These are phyloP conservation scores for Tuber umbilicatum DNA, from an alignment of 495 filamentous ascomycete genomes.

Conservation along the genomic window DNA sequence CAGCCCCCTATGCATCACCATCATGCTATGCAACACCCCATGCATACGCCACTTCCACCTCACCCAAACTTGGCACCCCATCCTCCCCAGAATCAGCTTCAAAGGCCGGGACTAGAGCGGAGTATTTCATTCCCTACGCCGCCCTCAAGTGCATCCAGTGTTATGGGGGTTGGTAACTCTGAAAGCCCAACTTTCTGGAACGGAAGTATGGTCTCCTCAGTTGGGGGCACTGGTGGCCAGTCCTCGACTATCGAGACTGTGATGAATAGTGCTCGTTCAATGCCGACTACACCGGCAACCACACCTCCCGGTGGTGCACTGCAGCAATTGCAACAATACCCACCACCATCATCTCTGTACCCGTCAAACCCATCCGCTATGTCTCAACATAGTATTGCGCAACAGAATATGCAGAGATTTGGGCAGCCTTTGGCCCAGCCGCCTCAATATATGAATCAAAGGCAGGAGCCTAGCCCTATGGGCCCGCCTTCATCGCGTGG, in stretches of 20 bases:
- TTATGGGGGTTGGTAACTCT: constrained; percentile 55
- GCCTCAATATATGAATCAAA: constrained; percentile 63
- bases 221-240: constrained; percentile 54
- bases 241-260: constrained; percentile 80
- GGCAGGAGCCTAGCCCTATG: constrained; percentile 61
- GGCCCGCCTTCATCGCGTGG: constrained; percentile 59
- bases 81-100: constrained; percentile 50
- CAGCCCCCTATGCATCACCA: constrained; percentile 74
- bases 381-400: constrained; percentile 55
- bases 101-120: constrained; percentile 33
- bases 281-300: constrained; percentile 89
- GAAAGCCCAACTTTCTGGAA: constrained; percentile 34
- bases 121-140: constrained; percentile 73
- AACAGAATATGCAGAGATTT: constrained; percentile 67
- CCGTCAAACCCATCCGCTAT: constrained; percentile 28
- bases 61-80: constrained; percentile 52
- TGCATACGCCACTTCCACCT: constrained; percentile 59
- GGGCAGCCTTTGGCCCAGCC: constrained; percentile 51
- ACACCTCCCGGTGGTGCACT: constrained; percentile 76
- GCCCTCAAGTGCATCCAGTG: constrained; percentile 82
- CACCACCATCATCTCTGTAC: constrained; percentile 24
- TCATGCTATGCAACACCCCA: constrained; percentile 67
- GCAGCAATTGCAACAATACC: constrained; percentile 61
- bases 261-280: constrained; percentile 73
- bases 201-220: constrained; percentile 21